Evolutionary conservation across 2,329 filamentous ascomycete genomes (phyloP).

Genomic region (Fonsecaea erecta): DNA sequence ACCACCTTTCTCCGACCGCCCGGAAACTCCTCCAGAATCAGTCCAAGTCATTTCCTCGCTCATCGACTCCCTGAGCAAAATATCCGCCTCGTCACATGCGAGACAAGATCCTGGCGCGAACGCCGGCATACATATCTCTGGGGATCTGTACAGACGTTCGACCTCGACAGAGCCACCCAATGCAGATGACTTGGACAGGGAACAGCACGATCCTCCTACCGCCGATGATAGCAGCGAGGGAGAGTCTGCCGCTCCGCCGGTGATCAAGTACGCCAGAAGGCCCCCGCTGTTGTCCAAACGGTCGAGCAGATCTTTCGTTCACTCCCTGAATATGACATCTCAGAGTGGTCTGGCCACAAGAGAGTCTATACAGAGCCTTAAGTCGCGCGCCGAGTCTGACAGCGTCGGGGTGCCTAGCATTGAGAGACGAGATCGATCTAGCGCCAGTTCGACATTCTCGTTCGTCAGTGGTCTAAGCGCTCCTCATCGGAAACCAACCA

Average conservation of each 20-base stretch:
- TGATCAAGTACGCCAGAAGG: constrained; percentile 33
- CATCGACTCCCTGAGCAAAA: constrained; percentile 65
- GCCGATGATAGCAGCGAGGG: constrained; percentile 32
- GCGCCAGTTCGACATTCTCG: constrained; percentile 30
- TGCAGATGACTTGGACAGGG: constrained; percentile 30
- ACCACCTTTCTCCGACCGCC: constrained; percentile 7
- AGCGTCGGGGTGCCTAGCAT: constrained; percentile 31
- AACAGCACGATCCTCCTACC: constrained; percentile 21
- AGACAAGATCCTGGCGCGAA: constrained; percentile 8
- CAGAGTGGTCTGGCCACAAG: constrained; percentile 23
- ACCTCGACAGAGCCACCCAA: constrained; percentile 11
- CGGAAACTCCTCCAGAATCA: constrained; percentile 20
- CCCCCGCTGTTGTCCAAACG: constrained; percentile 28
- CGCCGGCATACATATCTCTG: not conserved
- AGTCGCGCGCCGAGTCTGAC: constrained; percentile 31
- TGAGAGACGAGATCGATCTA: constrained; percentile 32
- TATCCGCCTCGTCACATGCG: constrained; percentile 59
- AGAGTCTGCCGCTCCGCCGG: constrained; percentile 31
- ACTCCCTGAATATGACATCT: constrained; percentile 24
- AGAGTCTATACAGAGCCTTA: constrained; percentile 33
- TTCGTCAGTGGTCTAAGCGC: constrained; percentile 29
- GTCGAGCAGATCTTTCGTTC: constrained; percentile 25
- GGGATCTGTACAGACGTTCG: constrained; percentile 6
- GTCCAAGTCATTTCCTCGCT: constrained; percentile 60
- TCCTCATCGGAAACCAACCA: constrained; percentile 20